Evolutionary conservation across 371 early-diverging fungal genomes (phyloP).

Genomic region (Apophysomyces sp.): DNA sequence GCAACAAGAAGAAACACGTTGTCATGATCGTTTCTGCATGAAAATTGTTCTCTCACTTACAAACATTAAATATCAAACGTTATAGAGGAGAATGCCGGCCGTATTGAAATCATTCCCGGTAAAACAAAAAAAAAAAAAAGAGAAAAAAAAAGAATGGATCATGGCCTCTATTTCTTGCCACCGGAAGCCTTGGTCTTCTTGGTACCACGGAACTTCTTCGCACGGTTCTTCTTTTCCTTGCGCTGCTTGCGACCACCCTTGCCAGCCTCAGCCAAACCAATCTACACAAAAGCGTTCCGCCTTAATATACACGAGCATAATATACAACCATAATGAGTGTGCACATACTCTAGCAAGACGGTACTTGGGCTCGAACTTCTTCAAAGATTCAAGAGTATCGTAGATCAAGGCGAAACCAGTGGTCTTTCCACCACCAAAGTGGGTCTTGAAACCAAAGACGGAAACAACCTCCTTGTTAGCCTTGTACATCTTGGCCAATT

Average conservation of each 20-base stretch:
- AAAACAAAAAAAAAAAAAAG: not conserved
- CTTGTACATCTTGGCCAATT: constrained; percentile 97
- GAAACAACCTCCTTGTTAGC: constrained; percentile 87
- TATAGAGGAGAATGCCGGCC: not conserved
- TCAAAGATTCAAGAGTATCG: constrained; percentile 92
- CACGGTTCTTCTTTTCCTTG: constrained; percentile 99
- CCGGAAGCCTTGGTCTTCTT: constrained; percentile 88
- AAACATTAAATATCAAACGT: constrained; percentile 2
- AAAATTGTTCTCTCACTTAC: not conserved
- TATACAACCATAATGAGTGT: not conserved
- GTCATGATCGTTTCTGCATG: not conserved
- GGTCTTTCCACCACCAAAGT: constrained; percentile 98
- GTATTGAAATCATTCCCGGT: not conserved
- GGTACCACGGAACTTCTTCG: constrained; percentile 98
- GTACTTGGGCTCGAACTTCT: constrained; percentile 99
- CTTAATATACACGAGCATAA: not conserved
- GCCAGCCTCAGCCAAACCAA: constrained; percentile 77
- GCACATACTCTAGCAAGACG: constrained; percentile 80
- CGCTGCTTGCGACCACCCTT: constrained; percentile 96
- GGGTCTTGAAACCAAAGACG: constrained; percentile 95
- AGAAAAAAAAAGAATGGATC: not conserved
- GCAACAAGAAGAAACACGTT: not conserved
- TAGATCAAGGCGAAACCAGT: constrained; percentile 98
- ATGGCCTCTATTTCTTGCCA: constrained; percentile 47
- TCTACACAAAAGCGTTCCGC: constrained; percentile 27